Evolutionary conservation across 163 green algal species (phyloP).

Genomic region (Scenedesmus sp.): DNA sequence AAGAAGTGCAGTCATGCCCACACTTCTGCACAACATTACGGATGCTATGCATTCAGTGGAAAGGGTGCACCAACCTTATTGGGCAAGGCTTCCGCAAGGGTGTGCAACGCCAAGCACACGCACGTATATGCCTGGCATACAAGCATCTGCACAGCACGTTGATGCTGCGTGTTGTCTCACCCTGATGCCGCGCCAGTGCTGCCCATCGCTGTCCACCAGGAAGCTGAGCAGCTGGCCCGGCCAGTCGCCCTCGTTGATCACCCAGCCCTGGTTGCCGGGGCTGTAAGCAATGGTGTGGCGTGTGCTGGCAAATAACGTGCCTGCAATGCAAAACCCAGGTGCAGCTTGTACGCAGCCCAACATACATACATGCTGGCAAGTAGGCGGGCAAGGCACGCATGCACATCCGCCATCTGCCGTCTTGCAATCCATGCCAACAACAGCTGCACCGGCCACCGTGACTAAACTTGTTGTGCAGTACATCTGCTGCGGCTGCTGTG

Average conservation of each 20-base stretch:
- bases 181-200: slow-evolving; percentile 59
- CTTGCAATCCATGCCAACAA: too few species aligned
- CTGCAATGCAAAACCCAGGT: slow-evolving; percentile 24
- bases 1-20: too few species aligned
- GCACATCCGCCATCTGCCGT: too few species aligned
- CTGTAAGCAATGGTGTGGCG: slow-evolving; percentile 63
- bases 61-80: too few species aligned
- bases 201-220: slow-evolving; percentile 49
- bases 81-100: too few species aligned
- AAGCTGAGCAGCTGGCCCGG: slow-evolving; percentile 71
- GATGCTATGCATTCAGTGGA: too few species aligned
- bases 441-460: too few species aligned
- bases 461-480: too few species aligned
- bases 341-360: neutral
- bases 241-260: slow-evolving; percentile 61
- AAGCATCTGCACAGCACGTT: neutral
- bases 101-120: too few species aligned
- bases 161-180: slow-evolving; percentile 18
- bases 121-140: neutral
- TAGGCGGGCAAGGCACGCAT: too few species aligned
- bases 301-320: slow-evolving; percentile 61
- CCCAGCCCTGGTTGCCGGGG: slow-evolving; percentile 65
- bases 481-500: too few species aligned
- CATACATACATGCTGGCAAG: too few species aligned
- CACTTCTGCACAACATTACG: neutral